These are phyloP conservation scores for Amaranthus palmeri DNA, from an alignment of 148 eudicot genomes.

Conservation along the genomic window DNA sequence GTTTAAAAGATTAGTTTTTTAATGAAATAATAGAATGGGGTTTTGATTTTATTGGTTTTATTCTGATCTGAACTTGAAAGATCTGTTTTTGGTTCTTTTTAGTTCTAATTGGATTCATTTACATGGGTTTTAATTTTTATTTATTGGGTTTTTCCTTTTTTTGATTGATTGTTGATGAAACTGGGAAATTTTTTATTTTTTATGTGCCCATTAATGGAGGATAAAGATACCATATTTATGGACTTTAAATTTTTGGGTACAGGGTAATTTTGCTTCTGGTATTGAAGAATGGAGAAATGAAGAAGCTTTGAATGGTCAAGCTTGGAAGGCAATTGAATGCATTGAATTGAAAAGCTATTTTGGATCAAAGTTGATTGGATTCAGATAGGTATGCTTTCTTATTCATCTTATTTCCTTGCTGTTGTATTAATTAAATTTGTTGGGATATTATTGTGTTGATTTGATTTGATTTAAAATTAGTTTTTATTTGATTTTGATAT, in stretches of 20 bases:
- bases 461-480: not conserved
- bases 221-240: slow-evolving; percentile 4
- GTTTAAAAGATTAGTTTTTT: not conserved
- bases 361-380: slow-evolving; percentile 16
- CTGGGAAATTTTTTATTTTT: not conserved
- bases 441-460: not conserved
- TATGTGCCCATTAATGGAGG: too few species aligned
- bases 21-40: not conserved
- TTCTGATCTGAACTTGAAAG: slow-evolving; percentile 33
- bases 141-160: slow-evolving; percentile 22
- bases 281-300: not conserved
- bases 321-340: not conserved
- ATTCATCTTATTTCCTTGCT: not conserved
- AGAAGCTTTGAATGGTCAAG: not conserved
- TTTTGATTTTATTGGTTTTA: not conserved
- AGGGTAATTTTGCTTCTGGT: slow-evolving; percentile 7
- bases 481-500: slow-evolving; percentile 6
- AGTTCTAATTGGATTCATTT: not conserved
- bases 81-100: slow-evolving; percentile 28
- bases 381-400: slow-evolving; percentile 25
- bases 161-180: not conserved
- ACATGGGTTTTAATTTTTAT: slow-evolving; percentile 21
- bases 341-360: slow-evolving; percentile 4
- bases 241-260: slow-evolving; percentile 10
- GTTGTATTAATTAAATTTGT: not conserved